phyloP scores from a whole-genome alignment of 1,139 yeast genomes.

The Debaryomyces udenii region DNA sequence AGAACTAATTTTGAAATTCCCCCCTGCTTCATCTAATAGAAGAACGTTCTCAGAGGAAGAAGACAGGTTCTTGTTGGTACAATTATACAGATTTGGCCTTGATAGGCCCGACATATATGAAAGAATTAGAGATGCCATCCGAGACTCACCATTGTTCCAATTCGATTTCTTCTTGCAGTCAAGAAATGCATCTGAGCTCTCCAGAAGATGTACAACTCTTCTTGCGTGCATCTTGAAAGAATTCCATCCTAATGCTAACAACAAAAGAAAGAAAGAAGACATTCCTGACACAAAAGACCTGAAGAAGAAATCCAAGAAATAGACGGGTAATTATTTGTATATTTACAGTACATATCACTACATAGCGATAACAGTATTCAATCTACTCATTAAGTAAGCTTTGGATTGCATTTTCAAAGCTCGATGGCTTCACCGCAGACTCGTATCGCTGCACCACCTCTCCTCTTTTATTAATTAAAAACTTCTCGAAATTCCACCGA shows the following conservation, averaged over 20 bases:
- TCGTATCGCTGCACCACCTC: constrained; percentile 70
- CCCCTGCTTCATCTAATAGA: constrained; percentile 59
- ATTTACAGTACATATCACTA: constrained; percentile 3
- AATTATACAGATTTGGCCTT: constrained; percentile 65
- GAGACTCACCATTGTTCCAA: constrained; percentile 63
- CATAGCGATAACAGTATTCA: no score
- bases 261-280: constrained; percentile 21
- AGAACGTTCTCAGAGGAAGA: constrained; percentile 72
- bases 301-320: constrained; percentile 15
- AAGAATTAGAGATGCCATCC: constrained; percentile 59
- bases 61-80: constrained; percentile 69
- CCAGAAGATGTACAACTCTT: constrained; percentile 69
- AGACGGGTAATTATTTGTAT: constrained; percentile 4
- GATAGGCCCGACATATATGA: constrained; percentile 70
- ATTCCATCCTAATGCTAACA: constrained; percentile 28
- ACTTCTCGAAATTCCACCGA: constrained; percentile 96
- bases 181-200: constrained; percentile 63
- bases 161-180: constrained; percentile 75
- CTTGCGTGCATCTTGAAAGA: constrained; percentile 68
- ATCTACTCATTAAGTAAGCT: constrained; percentile 27
- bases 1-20: constrained; percentile 61
- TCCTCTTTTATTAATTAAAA: constrained; percentile 73
- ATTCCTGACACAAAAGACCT: constrained; percentile 15
- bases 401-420: constrained; percentile 53
- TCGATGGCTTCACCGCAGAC: constrained; percentile 67